Evolutionary conservation across 805 yeast species (phyloP).

Genomic region (Kluyveromyces nonfermentans): DNA sequence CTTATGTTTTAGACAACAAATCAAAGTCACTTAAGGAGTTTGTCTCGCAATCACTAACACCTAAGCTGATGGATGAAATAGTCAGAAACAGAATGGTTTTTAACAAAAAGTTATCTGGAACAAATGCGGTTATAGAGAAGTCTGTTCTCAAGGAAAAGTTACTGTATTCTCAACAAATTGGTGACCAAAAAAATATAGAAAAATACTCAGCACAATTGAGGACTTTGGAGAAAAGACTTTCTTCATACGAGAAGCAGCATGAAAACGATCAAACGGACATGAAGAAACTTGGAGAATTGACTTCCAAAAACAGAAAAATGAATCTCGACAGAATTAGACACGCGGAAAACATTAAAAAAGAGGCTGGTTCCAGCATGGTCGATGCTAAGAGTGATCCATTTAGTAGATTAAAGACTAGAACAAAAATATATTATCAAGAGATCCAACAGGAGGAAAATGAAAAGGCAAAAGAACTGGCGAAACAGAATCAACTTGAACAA

Average conservation of each 20-base stretch:
- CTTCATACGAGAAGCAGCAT: constrained; percentile 30
- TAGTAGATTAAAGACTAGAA: constrained; percentile 77
- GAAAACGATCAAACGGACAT: constrained; percentile 34
- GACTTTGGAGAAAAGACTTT: constrained; percentile 32
- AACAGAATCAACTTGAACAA: constrained; percentile 33
- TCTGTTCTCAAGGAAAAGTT: constrained; percentile 64
- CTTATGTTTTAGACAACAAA: constrained; percentile 56
- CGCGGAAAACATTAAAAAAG: constrained; percentile 64
- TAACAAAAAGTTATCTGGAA: constrained; percentile 48
- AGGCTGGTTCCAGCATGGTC: constrained; percentile 35
- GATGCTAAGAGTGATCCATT: constrained; percentile 66
- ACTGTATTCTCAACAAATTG: constrained; percentile 60
- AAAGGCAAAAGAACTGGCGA: constrained; percentile 47
- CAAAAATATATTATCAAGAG: constrained; percentile 65
- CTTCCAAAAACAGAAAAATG: constrained; percentile 75
- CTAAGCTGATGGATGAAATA: constrained; percentile 68
- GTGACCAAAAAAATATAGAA: constrained; percentile 35
- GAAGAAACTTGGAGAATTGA: constrained; percentile 56
- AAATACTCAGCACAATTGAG: constrained; percentile 40
- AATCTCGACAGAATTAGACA: constrained; percentile 68
- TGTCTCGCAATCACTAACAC: constrained; percentile 56
- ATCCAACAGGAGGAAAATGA: constrained; percentile 48
- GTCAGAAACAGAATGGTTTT: constrained; percentile 62
- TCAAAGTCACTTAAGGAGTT: constrained; percentile 52
- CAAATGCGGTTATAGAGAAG: constrained; percentile 69